Evolutionary conservation across 1,284 basidiomycete genomes (phyloP).

Genomic region (Polyporus tsugae): DNA sequence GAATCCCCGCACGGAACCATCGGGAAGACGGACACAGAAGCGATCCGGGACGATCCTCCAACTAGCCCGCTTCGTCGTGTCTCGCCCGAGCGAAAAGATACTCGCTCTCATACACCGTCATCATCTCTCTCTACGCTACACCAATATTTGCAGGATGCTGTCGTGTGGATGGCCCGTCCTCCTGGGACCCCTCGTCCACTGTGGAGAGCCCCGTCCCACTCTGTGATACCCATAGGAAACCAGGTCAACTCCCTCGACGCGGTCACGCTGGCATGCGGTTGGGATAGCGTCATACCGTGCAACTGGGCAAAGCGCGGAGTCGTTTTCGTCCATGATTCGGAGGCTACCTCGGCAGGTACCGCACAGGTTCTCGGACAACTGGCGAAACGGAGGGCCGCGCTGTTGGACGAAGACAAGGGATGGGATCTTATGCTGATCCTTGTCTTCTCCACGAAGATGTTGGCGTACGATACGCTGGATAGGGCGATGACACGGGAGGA

Average conservation of each 20-base stretch:
- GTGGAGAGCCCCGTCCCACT: conserved; percentile 35
- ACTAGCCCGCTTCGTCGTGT: background rate
- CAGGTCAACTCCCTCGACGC: conserved; percentile 36
- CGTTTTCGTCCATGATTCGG: conserved; percentile 38
- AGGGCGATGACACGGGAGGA: conserved; percentile 19
- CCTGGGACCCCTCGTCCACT: conserved; percentile 27
- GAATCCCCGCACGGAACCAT: background rate
- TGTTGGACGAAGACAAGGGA: background rate
- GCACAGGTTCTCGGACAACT: conserved; percentile 21
- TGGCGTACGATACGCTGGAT: conserved; percentile 33
- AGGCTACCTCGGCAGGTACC: conserved; percentile 20
- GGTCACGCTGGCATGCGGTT: conserved; percentile 38
- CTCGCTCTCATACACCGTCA: background rate
- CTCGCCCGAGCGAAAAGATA: background rate
- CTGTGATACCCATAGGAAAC: conserved; percentile 34
- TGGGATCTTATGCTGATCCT: conserved; percentile 28
- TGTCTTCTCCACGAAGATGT: conserved; percentile 35
- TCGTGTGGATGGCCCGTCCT: conserved; percentile 37
- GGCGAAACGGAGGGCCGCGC: conserved; percentile 21
- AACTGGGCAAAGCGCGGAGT: conserved; percentile 39
- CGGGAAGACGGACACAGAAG: background rate
- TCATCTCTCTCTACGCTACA: conserved; percentile 16
- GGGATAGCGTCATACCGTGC: conserved; percentile 22
- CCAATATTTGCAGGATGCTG: conserved; percentile 33
- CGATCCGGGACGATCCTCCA: background rate